phyloP scores from a whole-genome alignment of 2,329 filamentous ascomycete species.

The Trichoderma koningii region DNA sequence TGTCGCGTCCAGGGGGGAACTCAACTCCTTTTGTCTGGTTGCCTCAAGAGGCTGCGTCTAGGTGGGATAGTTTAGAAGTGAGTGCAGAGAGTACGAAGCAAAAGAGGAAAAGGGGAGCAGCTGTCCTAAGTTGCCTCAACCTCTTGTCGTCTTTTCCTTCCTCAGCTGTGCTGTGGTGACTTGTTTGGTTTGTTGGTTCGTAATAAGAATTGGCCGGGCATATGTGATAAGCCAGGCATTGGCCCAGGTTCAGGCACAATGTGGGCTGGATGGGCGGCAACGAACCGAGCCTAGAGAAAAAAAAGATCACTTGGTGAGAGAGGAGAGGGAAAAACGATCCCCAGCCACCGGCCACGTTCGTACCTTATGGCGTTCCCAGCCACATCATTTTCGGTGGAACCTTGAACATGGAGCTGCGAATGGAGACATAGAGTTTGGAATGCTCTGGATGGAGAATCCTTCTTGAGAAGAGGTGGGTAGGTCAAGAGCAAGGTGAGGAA shows the following conservation, averaged over 20 bases:
- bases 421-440: neutral
- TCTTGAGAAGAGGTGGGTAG: no score
- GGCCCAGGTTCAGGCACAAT: slow-evolving; percentile 16
- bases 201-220: neutral
- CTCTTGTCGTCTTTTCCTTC: neutral
- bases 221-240: slow-evolving; percentile 10
- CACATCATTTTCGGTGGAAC: slow-evolving; percentile 8
- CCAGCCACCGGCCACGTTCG: slow-evolving; percentile 15
- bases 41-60: neutral
- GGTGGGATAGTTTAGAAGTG: neutral
- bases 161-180: neutral
- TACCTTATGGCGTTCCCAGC: neutral
- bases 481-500: no score
- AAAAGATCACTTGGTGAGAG: slow-evolving; percentile 15
- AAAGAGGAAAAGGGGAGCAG: neutral
- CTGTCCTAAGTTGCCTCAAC: neutral
- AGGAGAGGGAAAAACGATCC: slow-evolving; percentile 6
- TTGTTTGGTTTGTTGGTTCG: slow-evolving; percentile 7
- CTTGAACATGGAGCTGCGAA: neutral
- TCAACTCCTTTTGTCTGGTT: neutral
- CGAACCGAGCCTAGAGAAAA: slow-evolving; percentile 22
- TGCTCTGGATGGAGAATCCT: neutral
- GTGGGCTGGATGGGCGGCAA: slow-evolving; percentile 26
- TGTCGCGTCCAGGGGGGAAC: slow-evolving; percentile 13
- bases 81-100: neutral